Evolutionary conservation across 768 basidiomycete species (phyloP), one percentile per base, ranked within the genome.

Genomic region (Phallus indusiatus): DNA sequence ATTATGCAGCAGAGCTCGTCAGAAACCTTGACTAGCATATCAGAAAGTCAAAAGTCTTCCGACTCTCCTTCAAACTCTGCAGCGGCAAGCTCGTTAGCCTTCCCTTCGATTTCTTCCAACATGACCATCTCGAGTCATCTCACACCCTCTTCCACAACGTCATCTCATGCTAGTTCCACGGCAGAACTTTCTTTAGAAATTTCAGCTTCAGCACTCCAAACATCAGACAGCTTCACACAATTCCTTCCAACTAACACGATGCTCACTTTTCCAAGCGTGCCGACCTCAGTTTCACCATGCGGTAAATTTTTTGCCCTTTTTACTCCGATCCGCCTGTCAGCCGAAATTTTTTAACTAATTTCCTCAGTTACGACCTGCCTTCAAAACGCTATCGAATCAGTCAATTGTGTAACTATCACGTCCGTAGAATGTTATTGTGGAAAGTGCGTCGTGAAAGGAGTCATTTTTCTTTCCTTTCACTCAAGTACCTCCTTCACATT

Each of bases 361-460:
- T 52, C 3, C 36, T 18, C 20, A 59, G 57, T 59, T 42, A 35
- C 47, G 11, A 36, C 28, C 18, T 59, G 57, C 35, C 11, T 59
- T 18, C 20, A 49, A 17, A 20, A 17, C 36, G 50, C 57, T 10
- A 36, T 58, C 21, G 56, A 7, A 58, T 34, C 22, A 17, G 34
- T 21, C 16, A 58, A 59, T 24, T 59, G 57, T 51, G 20, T 51
- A 14, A 33, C 57, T 24, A 59, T 59, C 21, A 53, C 57, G 12
- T 18, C 50, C 33, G 28, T n/a, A 22, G 35, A 16, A 5, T 59
- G 57, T 42, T 59, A n/a, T 36, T 59, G 57, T 42, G 16, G 35
- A 18, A 50, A 37, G 57, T 59, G 10, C 20, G 34, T 59, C 8
- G 28, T 3, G 33, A 18, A 37, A 48, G 49, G 10, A 11, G 34